phyloP scores from a whole-genome alignment of 140 eudicot genomes.

The Erigeron philadelphicus region DNA sequence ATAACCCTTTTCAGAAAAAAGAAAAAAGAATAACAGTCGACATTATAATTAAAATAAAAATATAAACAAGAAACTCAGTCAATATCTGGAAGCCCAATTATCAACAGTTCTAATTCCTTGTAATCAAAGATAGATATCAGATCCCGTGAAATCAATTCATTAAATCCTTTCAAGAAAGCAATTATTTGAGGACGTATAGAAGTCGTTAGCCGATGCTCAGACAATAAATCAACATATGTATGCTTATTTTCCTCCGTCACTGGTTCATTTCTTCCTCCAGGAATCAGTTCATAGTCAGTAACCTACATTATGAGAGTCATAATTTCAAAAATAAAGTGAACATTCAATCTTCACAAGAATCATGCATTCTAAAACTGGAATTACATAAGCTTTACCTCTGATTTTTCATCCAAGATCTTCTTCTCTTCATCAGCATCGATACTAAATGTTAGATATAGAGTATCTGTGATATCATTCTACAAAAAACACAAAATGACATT shows the following conservation, averaged over 20 bases:
- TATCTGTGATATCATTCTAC: background rate
- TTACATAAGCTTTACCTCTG: constrained; percentile 46
- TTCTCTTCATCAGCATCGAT: background rate
- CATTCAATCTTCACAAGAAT: background rate
- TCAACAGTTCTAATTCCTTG: constrained; percentile 84
- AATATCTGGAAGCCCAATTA: constrained; percentile 95
- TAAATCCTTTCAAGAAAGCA: constrained; percentile 90
- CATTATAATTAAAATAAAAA: background rate
- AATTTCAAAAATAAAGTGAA: too few relatives aligned
- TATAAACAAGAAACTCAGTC: constrained; percentile 41
- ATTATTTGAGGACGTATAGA: constrained; percentile 99
- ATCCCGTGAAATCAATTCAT: constrained; percentile 71
- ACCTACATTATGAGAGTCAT: constrained; percentile 53
- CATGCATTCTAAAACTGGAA: background rate
- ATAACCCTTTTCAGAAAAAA: background rate
- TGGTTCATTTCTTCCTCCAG: constrained; percentile 87
- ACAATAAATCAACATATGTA: constrained; percentile 87
- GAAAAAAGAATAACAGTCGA: background rate
- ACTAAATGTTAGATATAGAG: background rate
- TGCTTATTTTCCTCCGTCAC: constrained; percentile 97
- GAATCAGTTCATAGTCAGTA: constrained; percentile 87
- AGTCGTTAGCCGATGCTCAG: constrained; percentile 89
- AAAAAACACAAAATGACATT: background rate
- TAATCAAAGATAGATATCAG: constrained; percentile 81
- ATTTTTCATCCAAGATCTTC: background rate